Evolutionary conservation across 192 early-diverging fungal genomes (phyloP), one percentile per base, ranked within the genome.

Genomic region (Spinellus fusiger): DNA sequence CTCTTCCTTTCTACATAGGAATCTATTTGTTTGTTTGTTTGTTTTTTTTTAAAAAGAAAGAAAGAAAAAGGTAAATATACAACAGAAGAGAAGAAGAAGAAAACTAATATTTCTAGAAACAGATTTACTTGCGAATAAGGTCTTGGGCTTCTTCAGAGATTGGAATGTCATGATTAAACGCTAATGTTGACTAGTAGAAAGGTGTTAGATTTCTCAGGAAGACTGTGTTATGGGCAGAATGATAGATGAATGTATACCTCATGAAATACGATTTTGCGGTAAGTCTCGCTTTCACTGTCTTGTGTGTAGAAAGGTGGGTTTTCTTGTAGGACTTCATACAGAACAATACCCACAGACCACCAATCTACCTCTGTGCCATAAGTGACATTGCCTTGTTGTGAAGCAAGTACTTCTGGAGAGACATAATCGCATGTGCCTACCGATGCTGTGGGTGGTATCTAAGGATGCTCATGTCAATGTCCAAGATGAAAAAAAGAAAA

Each of bases 351-450:
- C 23, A 87, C 71, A 18, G 85, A 86, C 86, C 85, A 95, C 93
- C 93, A 93, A 77, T 97, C 94, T 20, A 90, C 87, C 18, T 89
- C 83, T 16, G 73, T 65, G 32, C 93, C 89, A 54, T 92, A 93
- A 1, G 68, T 69, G 35, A 72, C 80, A 51, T 86, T 84, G 10
- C 86, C 88, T 18, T 44, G 40, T 12, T 44, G 40, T 44, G 40
- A 77, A 94, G 91, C 37, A 18, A 44, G 40, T 44, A 89, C 87
- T 26, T 89, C 84, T n/a, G 95, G 95, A 16, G 93, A 92, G 66
- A 96, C 93, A 73, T 98, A 98, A 59, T 95, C 92, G 64, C 83
- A 84, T 0, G 88, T 90, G 31, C 88, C 87, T 20, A 89, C 83
- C 0, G 80, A 89, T 28, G 92, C 87, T 0, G 86, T 84, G 23